These are phyloP conservation scores for Stereum hirsutum DNA, from an alignment of 1,284 basidiomycete species.

Conservation along the genomic window DNA sequence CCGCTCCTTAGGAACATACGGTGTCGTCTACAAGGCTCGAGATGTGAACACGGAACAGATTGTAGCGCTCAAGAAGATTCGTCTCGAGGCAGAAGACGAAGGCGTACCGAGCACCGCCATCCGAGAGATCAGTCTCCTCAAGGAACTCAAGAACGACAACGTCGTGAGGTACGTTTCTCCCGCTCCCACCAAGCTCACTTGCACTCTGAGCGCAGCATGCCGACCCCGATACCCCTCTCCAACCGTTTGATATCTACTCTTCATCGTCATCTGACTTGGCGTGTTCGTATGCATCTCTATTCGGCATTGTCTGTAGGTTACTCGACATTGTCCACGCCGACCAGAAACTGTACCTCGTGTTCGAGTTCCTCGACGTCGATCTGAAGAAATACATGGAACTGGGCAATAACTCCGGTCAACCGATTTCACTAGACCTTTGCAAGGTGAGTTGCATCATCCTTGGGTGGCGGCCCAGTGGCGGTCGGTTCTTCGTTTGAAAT, in stretches of 20 bases:
- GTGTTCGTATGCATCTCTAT: background rate
- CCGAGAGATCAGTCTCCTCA: slow-evolving; percentile 93
- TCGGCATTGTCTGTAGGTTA: slow-evolving; percentile 43
- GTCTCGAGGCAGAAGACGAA: slow-evolving; percentile 96
- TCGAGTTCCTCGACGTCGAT: slow-evolving; percentile 93
- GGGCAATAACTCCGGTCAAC: slow-evolving; percentile 62
- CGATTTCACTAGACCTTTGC: slow-evolving; percentile 71
- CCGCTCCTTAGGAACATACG: slow-evolving; percentile 78
- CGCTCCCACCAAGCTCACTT: too few relatives aligned
- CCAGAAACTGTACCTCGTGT: slow-evolving; percentile 94
- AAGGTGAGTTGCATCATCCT: slow-evolving; percentile 48
- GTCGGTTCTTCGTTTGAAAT: slow-evolving; percentile 1
- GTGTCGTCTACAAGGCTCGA: slow-evolving; percentile 93
- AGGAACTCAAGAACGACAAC: slow-evolving; percentile 94
- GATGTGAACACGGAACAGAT: slow-evolving; percentile 68
- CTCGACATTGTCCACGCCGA: slow-evolving; percentile 97
- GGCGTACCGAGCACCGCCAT: slow-evolving; percentile 97
- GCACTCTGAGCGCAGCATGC: background rate
- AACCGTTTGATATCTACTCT: background rate
- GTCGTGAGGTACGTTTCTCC: slow-evolving; percentile 70
- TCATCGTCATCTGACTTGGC: background rate
- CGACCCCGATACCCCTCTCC: too few relatives aligned
- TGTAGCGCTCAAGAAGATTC: slow-evolving; percentile 96
- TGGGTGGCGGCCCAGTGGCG: background rate
- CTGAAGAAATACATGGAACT: slow-evolving; percentile 96